phyloP scores from a whole-genome alignment of 73 alveolate species.

The Paramecium sexaurelia region DNA sequence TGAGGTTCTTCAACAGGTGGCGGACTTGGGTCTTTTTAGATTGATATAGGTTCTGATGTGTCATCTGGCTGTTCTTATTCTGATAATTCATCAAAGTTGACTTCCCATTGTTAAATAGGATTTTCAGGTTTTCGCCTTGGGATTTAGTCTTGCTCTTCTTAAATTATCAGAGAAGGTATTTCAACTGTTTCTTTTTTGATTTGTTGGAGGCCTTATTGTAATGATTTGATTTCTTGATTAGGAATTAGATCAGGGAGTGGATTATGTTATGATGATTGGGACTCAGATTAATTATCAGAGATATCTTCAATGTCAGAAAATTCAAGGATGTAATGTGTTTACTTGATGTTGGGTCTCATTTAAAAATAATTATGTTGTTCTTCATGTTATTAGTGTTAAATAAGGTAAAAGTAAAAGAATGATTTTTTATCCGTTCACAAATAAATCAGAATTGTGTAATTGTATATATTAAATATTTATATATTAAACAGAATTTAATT shows the following conservation, averaged over 20 bases:
- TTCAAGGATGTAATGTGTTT: background rate
- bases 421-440: background rate
- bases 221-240: background rate
- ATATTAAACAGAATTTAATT: too few relatives aligned
- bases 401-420: background rate
- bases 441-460: background rate
- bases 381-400: background rate
- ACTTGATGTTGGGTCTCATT: background rate
- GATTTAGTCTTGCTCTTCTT: background rate
- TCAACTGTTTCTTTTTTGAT: conserved; percentile 13
- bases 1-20: conserved; percentile 16
- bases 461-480: background rate
- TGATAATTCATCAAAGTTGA: background rate
- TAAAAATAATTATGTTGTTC: background rate
- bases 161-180: background rate
- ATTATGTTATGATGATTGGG: background rate
- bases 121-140: background rate
- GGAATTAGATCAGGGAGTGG: background rate
- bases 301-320: background rate
- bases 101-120: background rate
- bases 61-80: background rate
- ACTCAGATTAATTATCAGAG: background rate
- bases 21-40: background rate
- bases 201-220: background rate
- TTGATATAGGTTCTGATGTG: background rate